A percentile compares a stretch with the other conserved stretches of the same genome.
phyloP scores from a whole-genome alignment of 805 yeast genomes.

The Sugiyamaella marilandica region DNA sequence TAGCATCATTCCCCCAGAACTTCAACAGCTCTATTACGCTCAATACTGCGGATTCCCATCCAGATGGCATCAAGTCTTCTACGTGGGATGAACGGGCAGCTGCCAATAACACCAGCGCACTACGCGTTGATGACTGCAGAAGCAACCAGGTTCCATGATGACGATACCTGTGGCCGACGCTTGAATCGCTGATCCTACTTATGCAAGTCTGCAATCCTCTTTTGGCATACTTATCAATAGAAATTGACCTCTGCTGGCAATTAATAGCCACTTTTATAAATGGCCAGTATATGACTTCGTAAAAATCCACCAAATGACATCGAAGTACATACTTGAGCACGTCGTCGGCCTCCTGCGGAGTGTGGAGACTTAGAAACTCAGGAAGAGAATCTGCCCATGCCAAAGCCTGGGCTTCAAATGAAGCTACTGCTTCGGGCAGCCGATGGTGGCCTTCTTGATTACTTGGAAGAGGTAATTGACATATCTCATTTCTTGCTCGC shows the following conservation, averaged over 20 bases:
- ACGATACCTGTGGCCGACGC: background rate
- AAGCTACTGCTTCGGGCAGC: background rate
- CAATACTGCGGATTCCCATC: background rate
- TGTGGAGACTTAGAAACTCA: background rate
- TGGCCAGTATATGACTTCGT: constrained; percentile 2
- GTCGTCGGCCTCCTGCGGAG: background rate
- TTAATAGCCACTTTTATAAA: background rate
- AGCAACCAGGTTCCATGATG: constrained; percentile 1
- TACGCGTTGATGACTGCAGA: background rate
- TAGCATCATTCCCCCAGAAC: background rate
- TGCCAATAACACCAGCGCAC: background rate
- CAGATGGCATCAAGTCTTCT: background rate
- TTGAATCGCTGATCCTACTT: background rate
- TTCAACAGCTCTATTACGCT: background rate
- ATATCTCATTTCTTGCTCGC: background rate
- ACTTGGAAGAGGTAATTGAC: background rate
- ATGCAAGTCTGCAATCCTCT: background rate
- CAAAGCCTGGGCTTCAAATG: background rate
- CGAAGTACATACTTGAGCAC: background rate
- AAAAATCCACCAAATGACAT: background rate
- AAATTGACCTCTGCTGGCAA: background rate
- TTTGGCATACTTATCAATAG: constrained; percentile 1
- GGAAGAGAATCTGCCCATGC: constrained; percentile 1
- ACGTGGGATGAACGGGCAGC: background rate
- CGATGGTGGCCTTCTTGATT: background rate